Evolutionary conservation across 2,329 filamentous ascomycete species (phyloP).

Genomic region (Bisporella sp.): DNA sequence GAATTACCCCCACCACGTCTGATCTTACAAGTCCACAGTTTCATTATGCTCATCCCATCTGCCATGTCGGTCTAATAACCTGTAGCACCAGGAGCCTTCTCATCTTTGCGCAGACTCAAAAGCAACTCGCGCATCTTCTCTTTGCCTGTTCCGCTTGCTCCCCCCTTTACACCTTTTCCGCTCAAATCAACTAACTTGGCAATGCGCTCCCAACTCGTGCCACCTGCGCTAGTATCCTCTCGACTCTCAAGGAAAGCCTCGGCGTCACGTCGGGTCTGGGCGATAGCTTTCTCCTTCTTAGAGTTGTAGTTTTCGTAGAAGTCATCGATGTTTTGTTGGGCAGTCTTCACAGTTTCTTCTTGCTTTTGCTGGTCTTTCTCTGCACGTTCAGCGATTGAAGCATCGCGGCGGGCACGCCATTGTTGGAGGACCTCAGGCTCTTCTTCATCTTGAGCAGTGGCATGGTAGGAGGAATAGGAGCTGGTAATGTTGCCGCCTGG

Average conservation of each 20-base stretch:
- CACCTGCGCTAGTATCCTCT: slow-evolving; percentile 89
- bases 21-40: slow-evolving; percentile 21
- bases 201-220: slow-evolving; percentile 98
- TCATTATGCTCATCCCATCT: slow-evolving; percentile 3
- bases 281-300: slow-evolving; percentile 90
- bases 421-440: slow-evolving; percentile 84
- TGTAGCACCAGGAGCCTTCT: slow-evolving; percentile 67
- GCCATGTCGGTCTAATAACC: slow-evolving; percentile 42
- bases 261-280: slow-evolving; percentile 83
- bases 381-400: slow-evolving; percentile 73
- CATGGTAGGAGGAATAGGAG: slow-evolving; percentile 27
- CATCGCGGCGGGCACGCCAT: slow-evolving; percentile 88
- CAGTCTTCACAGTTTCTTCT: slow-evolving; percentile 78
- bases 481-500: slow-evolving; percentile 78
- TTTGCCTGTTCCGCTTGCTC: slow-evolving; percentile 86
- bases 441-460: slow-evolving; percentile 54
- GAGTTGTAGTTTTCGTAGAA: slow-evolving; percentile 99
- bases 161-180: slow-evolving; percentile 83
- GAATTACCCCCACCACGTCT: slow-evolving; percentile 21
- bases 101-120: slow-evolving; percentile 82
- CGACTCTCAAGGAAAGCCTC: slow-evolving; percentile 84
- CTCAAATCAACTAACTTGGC: slow-evolving; percentile 96
- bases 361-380: slow-evolving; percentile 79
- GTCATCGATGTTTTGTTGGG: slow-evolving; percentile 91
- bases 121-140: slow-evolving; percentile 91